These are phyloP conservation scores for Boletus reticulatus DNA, from an alignment of 768 basidiomycete species.

Conservation along the genomic window DNA sequence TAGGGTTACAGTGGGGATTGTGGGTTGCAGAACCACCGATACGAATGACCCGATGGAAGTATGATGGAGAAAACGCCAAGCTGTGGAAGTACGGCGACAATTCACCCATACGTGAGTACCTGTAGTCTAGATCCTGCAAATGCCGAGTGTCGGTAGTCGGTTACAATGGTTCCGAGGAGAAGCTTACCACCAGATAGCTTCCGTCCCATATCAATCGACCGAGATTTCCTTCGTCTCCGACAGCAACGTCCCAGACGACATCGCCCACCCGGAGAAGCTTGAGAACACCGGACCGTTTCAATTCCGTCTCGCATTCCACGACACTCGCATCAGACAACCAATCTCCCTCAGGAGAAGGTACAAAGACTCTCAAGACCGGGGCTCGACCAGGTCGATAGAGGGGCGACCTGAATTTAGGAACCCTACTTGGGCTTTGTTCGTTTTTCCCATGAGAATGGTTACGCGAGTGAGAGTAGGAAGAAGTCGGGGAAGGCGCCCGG, in stretches of 20 bases:
- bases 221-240: constrained; percentile 81
- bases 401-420: constrained; percentile 58
- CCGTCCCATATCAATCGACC: constrained; percentile 89
- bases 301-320: constrained; percentile 78
- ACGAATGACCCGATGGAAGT: constrained; percentile 84
- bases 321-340: constrained; percentile 85
- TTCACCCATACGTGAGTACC: constrained; percentile 73
- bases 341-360: constrained; percentile 82
- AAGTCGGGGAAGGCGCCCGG: constrained; percentile 64
- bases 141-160: neutral
- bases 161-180: constrained; percentile 4
- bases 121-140: constrained; percentile 78
- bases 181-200: constrained; percentile 77
- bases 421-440: constrained; percentile 17
- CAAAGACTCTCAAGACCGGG: constrained; percentile 75
- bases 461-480: constrained; percentile 36
- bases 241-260: constrained; percentile 84
- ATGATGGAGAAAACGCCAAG: constrained; percentile 81
- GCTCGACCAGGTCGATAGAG: constrained; percentile 70
- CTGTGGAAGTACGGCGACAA: constrained; percentile 78
- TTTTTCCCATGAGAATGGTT: constrained; percentile 39
- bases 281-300: constrained; percentile 50
- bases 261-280: constrained; percentile 70
- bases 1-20: constrained; percentile 54
- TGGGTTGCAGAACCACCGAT: constrained; percentile 35